Evolutionary conservation across 176 grass and related monocot species (phyloP).

Genomic region (Oryza rufipogon): DNA sequence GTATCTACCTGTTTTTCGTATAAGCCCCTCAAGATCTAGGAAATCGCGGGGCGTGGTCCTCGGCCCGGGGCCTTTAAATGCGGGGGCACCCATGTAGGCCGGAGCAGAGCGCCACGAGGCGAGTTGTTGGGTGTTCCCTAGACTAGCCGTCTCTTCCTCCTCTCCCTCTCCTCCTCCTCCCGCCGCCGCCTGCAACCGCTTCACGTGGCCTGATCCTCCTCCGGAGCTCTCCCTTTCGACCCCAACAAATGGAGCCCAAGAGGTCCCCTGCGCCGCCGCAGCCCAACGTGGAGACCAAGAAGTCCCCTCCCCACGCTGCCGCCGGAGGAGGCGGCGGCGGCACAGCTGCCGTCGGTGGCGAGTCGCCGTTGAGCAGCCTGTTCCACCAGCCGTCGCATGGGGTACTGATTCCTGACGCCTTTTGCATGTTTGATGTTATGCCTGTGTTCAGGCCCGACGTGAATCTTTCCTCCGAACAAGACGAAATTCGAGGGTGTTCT

Average conservation of each 20-base stretch:
- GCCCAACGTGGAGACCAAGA: slow-evolving; percentile 40
- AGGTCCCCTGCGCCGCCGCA: slow-evolving; percentile 34
- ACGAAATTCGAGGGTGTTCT: not conserved
- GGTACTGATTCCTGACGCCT: slow-evolving; percentile 40
- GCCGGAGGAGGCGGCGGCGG: not conserved
- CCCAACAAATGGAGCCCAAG: slow-evolving; percentile 54
- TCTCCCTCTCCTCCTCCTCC: not conserved
- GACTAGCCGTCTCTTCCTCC: slow-evolving; percentile 33
- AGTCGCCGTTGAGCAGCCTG: slow-evolving; percentile 47
- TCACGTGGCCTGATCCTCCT: slow-evolving; percentile 41
- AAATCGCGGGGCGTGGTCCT: not conserved
- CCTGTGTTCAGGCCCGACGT: not conserved
- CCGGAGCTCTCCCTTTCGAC: slow-evolving; percentile 12
- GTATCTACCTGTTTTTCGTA: not conserved
- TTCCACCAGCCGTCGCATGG: slow-evolving; percentile 38
- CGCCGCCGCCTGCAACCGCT: slow-evolving; percentile 46
- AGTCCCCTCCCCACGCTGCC: slow-evolving; percentile 38
- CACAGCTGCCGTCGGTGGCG: slow-evolving; percentile 1
- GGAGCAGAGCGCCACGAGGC: slow-evolving; percentile 48
- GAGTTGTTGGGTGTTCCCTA: slow-evolving; percentile 41
- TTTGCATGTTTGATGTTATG: slow-evolving; percentile 36
- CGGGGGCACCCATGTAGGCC: slow-evolving; percentile 48
- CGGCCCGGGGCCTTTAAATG: slow-evolving; percentile 50
- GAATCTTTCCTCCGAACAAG: slow-evolving; percentile 1
- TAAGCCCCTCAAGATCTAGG: not conserved